Evolutionary conservation across 306 rosid species (phyloP).

Genomic region (Amphicarpaea edgeworthii): DNA sequence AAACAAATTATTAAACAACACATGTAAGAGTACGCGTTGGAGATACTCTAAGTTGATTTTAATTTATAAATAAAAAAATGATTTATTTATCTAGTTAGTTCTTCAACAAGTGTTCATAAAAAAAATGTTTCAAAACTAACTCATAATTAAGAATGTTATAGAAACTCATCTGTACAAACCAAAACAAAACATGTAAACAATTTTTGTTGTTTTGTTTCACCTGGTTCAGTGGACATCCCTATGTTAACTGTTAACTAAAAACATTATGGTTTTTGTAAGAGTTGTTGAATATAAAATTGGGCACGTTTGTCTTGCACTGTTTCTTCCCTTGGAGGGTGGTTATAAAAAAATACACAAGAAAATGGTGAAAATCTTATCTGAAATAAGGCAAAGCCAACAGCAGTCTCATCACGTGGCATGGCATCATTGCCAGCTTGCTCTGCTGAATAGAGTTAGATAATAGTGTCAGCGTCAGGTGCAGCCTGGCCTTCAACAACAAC

Average conservation of each 20-base stretch:
- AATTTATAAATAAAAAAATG: background rate
- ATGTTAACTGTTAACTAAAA: background rate
- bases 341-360: conserved; percentile 8
- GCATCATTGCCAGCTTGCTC: conserved; percentile 54
- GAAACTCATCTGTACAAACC: background rate
- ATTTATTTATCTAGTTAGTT: background rate
- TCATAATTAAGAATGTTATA: background rate
- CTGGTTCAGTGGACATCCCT: conserved; percentile 31
- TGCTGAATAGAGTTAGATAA: conserved; percentile 36
- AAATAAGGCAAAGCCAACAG: conserved; percentile 5
- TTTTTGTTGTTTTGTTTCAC: background rate
- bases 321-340: background rate
- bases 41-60: no score
- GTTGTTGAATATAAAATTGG: conserved; percentile 37
- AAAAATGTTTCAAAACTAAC: background rate
- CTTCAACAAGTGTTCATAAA: background rate
- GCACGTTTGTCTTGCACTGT: conserved; percentile 26
- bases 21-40: no score
- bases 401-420: conserved; percentile 47
- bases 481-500: conserved; percentile 19
- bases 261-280: conserved; percentile 18
- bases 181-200: conserved; percentile 8
- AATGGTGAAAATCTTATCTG: conserved; percentile 32
- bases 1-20: no score
- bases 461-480: conserved; percentile 43